Base-by-base conservation (phyloP, 495 filamentous ascomycete species). In the Astrocystis sublimbata region DNA sequence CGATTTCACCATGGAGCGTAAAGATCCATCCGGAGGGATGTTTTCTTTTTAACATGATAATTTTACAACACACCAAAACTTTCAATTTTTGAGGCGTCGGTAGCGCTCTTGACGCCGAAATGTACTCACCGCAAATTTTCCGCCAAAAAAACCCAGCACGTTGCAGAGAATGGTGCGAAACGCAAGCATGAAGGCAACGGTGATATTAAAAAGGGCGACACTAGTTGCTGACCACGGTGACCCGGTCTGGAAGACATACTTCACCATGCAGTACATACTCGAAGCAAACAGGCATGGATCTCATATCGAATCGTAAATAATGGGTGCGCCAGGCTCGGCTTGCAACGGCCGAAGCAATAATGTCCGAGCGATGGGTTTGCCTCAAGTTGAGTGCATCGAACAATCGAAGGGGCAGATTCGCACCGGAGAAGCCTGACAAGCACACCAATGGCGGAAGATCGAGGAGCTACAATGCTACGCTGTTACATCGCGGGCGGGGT, bases 401-500 rank as follows among this genome's bases (percentile, higher is more conserved):
- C 3, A 21, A 10, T 40, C 46, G 21, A 58, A 51, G 12, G 35
- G n/a, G 35, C 17, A 38, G 24, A 23, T 46, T 8, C 4, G 2
- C 12, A 26, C 9, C 21, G 1, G 42, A 41, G 21, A 17, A 38
- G 15, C 46, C 35, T 24, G 42, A n/a, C 46, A 15, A 15, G 15
- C 38, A 24, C 6, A 31, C 58, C 58, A 60, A 52, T 60, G 26
- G 17, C 36, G 17, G 46, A 31, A 13, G 41, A 15, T 17, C 15
- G 46, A 43, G 24, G 10, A n/a, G 19, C 58, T 61, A 38, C 58
- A 40, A 45, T 45, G 49, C 35, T 41, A 45, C 58, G 15, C 17
- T 52, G 42, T 21, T n/a, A 19, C 52, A 56, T 28, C 35, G 54
- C 54, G 45, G 13, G 53, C 38, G 51, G n/a, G 54, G 40, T 30